Percentiles rank a stretch among this genome's conserved stretches.
phyloP scores from a whole-genome alignment of 163 green algal genomes.

The Chlorella variabilis region DNA sequence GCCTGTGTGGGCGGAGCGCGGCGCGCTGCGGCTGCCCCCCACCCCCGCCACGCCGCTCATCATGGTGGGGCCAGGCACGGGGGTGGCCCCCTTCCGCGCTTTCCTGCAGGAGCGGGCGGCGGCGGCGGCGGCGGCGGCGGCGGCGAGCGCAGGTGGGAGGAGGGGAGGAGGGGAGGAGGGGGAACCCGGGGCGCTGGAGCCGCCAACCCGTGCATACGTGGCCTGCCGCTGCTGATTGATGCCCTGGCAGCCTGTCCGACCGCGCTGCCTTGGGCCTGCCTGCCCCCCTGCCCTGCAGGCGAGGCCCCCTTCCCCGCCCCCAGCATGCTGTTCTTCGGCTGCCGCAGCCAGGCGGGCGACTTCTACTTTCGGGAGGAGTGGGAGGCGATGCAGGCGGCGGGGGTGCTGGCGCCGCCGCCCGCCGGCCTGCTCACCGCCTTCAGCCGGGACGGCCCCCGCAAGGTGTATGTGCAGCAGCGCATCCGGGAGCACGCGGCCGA shows the following conservation, averaged over 20 bases:
- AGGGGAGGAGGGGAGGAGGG: background rate
- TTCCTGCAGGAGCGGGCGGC: conserved; percentile 80
- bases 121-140: conserved; percentile 24
- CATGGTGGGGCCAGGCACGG: conserved; percentile 90
- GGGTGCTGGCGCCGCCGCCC: conserved; percentile 51
- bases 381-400: conserved; percentile 55
- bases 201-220: no score
- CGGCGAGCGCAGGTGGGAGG: background rate
- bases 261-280: no score
- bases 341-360: conserved; percentile 71
- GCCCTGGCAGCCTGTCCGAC: no score
- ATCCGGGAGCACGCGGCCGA: conserved; percentile 66
- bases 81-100: conserved; percentile 90
- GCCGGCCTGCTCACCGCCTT: conserved; percentile 78
- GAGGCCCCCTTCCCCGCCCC: conserved; percentile 36
- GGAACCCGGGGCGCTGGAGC: no score
- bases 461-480: conserved; percentile 87
- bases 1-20: conserved; percentile 79
- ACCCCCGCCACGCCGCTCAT: conserved; percentile 65
- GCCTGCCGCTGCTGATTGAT: no score
- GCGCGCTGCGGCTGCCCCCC: conserved; percentile 69
- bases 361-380: conserved; percentile 84
- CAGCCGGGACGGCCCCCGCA: conserved; percentile 66
- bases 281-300: conserved; percentile 6
- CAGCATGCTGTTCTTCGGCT: conserved; percentile 85